Conservation (phyloP, 2,329 filamentous ascomycete species). For the Aspergillus texensis region DNA sequence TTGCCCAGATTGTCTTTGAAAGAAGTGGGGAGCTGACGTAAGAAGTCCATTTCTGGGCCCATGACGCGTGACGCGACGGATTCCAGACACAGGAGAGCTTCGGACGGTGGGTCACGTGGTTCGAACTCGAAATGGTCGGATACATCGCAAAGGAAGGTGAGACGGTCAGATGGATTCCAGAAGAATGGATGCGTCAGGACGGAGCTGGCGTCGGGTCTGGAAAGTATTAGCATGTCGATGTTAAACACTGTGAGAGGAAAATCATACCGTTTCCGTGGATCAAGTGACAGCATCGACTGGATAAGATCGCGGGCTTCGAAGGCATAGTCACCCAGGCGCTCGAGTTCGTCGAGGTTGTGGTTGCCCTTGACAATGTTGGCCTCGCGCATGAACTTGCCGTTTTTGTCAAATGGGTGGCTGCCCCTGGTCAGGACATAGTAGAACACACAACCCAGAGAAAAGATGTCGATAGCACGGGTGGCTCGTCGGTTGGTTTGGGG, state of each 20-base stretch:
- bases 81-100: slow-evolving; percentile 63
- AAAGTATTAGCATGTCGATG: slow-evolving; percentile 13
- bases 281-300: slow-evolving; percentile 71
- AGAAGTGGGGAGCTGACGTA: slow-evolving; percentile 71
- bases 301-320: slow-evolving; percentile 89
- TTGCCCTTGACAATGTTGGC: slow-evolving; percentile 94
- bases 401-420: slow-evolving; percentile 89
- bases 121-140: slow-evolving; percentile 97
- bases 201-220: slow-evolving; percentile 69
- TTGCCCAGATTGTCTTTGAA: slow-evolving; percentile 91
- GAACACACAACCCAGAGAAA: slow-evolving; percentile 96
- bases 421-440: slow-evolving; percentile 97
- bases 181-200: slow-evolving; percentile 96
- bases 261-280: slow-evolving; percentile 61
- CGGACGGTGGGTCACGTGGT: slow-evolving; percentile 76
- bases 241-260: not conserved
- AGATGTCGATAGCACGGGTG: slow-evolving; percentile 95
- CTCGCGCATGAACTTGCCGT: slow-evolving; percentile 92
- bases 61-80: slow-evolving; percentile 47
- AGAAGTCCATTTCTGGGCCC: slow-evolving; percentile 71
- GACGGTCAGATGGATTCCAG: slow-evolving; percentile 85
- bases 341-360: slow-evolving; percentile 70
- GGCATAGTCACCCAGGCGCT: slow-evolving; percentile 78
- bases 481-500: slow-evolving; percentile 71
- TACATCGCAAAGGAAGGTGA: slow-evolving; percentile 92